Percentiles rank a stretch among this genome's conserved stretches.
Conservation (phyloP, 2,329 filamentous ascomycete genomes). For the Trichoderma atrobrunneum region DNA sequence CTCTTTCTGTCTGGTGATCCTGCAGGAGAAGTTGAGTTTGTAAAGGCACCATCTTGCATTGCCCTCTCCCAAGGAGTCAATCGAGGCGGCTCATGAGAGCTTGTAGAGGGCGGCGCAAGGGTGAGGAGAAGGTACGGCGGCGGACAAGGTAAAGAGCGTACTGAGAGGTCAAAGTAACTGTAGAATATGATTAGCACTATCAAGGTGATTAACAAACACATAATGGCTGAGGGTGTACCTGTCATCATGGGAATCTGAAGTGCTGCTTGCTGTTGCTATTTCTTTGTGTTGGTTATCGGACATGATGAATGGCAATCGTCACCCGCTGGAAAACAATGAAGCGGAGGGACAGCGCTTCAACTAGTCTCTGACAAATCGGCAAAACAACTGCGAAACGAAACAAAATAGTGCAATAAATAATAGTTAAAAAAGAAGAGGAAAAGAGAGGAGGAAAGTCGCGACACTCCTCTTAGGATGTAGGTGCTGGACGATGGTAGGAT, state of each 20-base stretch:
- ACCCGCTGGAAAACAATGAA: neutral
- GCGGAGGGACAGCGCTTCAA: neutral
- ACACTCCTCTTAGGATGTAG: neutral
- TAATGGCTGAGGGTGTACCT: slow-evolving; percentile 24
- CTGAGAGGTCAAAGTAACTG: slow-evolving; percentile 36
- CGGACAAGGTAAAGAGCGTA: slow-evolving; percentile 20
- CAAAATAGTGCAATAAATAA: neutral
- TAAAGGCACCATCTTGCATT: slow-evolving; percentile 19
- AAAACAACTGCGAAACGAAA: neutral
- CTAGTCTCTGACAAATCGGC: neutral
- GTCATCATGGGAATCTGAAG: slow-evolving; percentile 21
- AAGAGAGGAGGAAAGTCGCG: neutral
- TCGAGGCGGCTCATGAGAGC: neutral
- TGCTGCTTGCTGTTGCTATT: neutral
- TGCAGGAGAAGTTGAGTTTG: slow-evolving; percentile 5
- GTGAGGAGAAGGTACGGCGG: slow-evolving; percentile 24
- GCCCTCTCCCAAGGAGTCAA: slow-evolving; percentile 5
- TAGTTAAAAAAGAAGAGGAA: neutral
- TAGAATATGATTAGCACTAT: neutral
- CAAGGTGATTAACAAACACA: too few relatives aligned
- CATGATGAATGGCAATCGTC: slow-evolving; percentile 22
- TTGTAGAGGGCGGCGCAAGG: slow-evolving; percentile 17
- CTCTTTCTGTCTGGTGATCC: neutral
- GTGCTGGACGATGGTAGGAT: neutral
- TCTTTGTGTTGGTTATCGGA: slow-evolving; percentile 18